Base-by-base conservation (phyloP, 1,284 basidiomycete species). In the Trichosporon sp. region DNA sequence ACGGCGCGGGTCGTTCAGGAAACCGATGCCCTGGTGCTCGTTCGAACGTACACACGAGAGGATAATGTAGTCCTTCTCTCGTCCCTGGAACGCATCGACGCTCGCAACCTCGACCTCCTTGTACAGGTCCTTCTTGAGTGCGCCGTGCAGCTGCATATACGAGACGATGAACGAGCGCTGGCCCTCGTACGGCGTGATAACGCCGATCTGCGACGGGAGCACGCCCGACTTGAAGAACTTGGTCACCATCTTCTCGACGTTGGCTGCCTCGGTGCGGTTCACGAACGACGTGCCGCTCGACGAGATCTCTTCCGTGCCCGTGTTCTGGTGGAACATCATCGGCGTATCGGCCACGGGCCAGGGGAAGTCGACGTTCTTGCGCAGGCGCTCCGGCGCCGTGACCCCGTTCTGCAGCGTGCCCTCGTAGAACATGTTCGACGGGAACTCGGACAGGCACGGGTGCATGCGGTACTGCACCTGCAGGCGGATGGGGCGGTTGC, bases 381-480 rank as follows among this genome's bases (percentile, higher is more conserved):
- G 86, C 70, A 99, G 82, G 54, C 96, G 87, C 79, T 99, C 96
- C 1, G 96, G 95, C 11, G 96, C 96, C 10, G 96, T 99, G 65
- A 99, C 96, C 81, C 96, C 96, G 78, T 99, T 99, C 82, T 99
- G 96, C 54, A 99, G 82, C 0, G 95, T 96, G 21, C 96, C 96
- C 79, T 99, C 96, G 82, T 99, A 99, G 83, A 99, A 99, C 95
- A 99, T 98, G 82, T 99, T 99, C 67, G 93, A 96, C 1, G 96
- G 95, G 83, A 99, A 99, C 80, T 99, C 95, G 57, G 96, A 98
- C 56, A 99, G 84, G 80, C 95, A 98, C 14, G 96, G 96, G 78
- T 99, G 96, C 96, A 99, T 99, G 79, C 96, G 95, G 78, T 99
- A 99, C 81, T 99, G 96, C 52, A 99, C 96, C 82, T 99, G 94